Evolutionary conservation across 176 grass and related monocot genomes (phyloP), one percentile per base, ranked within the genome.

Genomic region (Musa troglodytarum): DNA sequence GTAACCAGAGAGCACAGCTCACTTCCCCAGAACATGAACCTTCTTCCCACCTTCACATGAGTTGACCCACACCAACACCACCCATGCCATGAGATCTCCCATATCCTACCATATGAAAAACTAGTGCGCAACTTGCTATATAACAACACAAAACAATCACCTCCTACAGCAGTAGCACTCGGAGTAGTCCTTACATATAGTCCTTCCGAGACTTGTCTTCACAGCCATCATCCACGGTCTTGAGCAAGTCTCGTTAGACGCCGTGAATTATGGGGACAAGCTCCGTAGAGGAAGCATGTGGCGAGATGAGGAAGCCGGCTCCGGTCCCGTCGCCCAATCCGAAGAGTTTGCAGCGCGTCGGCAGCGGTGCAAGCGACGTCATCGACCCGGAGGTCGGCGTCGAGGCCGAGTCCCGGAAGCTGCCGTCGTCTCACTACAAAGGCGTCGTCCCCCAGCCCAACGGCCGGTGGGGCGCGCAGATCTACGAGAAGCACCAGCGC

Each of bases 381-480:
- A 67, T 67, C 23, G 64, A 67, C 24, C 64, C 64, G 2, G 64
- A 67, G 64, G 64, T 34, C 24, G 26, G 64, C 64, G 23, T 29
- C 24, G 64, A 67, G 54, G 54, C 54, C 54, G 54, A 57, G 54
- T 12, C 54, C 68, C 29, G 81, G 54, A 78, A 67, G 63, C 86
- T 94, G 52, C 91, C 96, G 52, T 99, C 91, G 8, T 99, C 91
- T 10, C 88, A 71, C 59, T 95, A 89, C 87, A 99, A 99, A 80
- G 96, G 96, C 75, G 96, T 99, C 4, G 96, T 99, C 56, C 88
- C 96, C 11, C 96, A 99, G 85, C 96, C 96, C 10, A 99, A 99
- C 83, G 96, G 96, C 26, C 82, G 96, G 10, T 99, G 96, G 96
- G 96, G 96, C 10, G 85, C 96, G 17, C 96, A 99, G 89, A 99